Evolutionary conservation across 2,329 filamentous ascomycete genomes (phyloP), one percentile per base, ranked within the genome.

Genomic region (Purpureocillium takamizusanense): DNA sequence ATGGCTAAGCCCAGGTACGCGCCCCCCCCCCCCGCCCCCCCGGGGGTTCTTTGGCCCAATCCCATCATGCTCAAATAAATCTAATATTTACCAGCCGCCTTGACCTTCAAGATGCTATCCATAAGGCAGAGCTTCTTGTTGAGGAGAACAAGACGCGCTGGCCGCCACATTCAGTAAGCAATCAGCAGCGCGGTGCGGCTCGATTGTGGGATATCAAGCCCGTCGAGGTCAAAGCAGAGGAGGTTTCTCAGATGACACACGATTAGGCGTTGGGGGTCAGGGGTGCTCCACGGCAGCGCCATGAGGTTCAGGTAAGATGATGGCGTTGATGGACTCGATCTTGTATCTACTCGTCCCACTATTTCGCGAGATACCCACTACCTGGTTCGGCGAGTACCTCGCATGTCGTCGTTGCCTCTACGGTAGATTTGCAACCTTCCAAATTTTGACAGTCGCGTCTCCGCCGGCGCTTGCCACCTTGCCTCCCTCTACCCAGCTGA

Each of bases 381-480:
- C 21, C 21, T 6, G 6, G 21, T 25, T 25, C 21, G 10, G 10
- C 21, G 10, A 30, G 13, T 30, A 14, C 28, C 28, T 8, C 7
- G 25, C 25, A 28, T 30, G 28, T 30, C 28, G 28, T 30, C 28
- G 13, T 12, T 13, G 11, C 16, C 23, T 15, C 29, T 47, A 61
- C 16, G 57, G 61, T 48, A 64, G 43, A 39, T 60, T 56, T 48
- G 59, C 50, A 23, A 64, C 53, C 29, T 56, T 51, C 92, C 92
- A 98, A 36, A 90, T 72, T 71, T 97, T 98, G 35, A 98, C 75
- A 1, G 86, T 82, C 27, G 86, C 90, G 71, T 98, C 92, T 10
- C 81, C 85, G 33, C 92, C 92, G 4, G 78, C 78, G 49, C 83
- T 94, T 9, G 85, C 79, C 36, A 97, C 71, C 63, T 76, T 86